These are phyloP conservation scores for Colletotrichum plurivorum DNA, from an alignment of 2,329 filamentous ascomycete genomes.

Conservation along the genomic window DNA sequence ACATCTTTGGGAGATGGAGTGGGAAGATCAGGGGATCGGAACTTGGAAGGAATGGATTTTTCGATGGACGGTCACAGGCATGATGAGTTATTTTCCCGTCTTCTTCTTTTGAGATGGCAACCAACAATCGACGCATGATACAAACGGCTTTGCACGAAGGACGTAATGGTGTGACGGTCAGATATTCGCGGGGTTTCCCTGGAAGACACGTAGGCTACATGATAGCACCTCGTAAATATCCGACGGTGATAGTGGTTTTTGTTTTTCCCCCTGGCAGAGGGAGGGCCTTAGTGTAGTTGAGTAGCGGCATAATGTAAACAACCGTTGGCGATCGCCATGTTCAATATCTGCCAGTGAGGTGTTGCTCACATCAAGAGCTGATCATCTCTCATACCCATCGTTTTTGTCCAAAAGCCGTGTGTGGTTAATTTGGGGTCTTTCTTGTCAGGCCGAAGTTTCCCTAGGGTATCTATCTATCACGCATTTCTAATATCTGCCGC, in stretches of 20 bases:
- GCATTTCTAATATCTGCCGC: background rate
- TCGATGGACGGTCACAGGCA: slow-evolving; percentile 47
- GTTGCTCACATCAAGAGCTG: no score
- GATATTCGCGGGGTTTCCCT: background rate
- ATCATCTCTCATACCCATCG: no score
- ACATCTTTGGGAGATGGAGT: slow-evolving; percentile 30
- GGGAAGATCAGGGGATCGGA: slow-evolving; percentile 28
- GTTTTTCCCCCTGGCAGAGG: background rate
- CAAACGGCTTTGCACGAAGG: slow-evolving; percentile 32
- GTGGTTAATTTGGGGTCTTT: no score
- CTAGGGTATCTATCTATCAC: slow-evolving; percentile 25
- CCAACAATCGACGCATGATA: slow-evolving; percentile 38
- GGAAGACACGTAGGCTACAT: slow-evolving; percentile 15
- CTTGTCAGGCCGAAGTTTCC: background rate
- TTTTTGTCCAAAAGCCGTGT: no score
- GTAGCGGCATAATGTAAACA: background rate
- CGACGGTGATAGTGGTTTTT: background rate
- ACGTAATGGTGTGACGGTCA: slow-evolving; percentile 34
- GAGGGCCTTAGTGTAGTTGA: background rate
- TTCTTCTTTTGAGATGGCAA: slow-evolving; percentile 50
- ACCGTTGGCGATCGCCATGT: background rate
- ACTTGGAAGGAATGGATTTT: slow-evolving; percentile 26
- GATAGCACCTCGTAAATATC: slow-evolving; percentile 5
- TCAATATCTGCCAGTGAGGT: no score
- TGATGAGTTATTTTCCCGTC: slow-evolving; percentile 49